These are phyloP conservation scores for Podaxis sp. DNA, from an alignment of 768 basidiomycete species.

Conservation along the genomic window DNA sequence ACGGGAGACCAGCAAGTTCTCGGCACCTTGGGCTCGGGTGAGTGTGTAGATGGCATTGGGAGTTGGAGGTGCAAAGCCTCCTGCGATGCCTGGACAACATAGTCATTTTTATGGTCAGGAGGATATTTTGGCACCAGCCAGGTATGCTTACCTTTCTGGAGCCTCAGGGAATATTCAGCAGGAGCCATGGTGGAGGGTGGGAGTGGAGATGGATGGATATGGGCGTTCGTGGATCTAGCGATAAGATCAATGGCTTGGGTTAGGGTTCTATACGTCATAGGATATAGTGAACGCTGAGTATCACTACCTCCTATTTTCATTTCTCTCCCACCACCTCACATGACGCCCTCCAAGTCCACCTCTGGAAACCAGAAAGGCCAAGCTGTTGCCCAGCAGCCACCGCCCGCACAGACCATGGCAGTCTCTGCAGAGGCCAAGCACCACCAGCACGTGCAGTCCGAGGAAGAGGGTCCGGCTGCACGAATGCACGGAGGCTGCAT, in stretches of 20 bases:
- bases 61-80: slow-evolving; percentile 73
- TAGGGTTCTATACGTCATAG: slow-evolving; percentile 13
- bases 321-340: background rate
- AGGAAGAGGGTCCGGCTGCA: slow-evolving; percentile 17
- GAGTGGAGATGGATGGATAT: slow-evolving; percentile 14
- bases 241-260: slow-evolving; percentile 18
- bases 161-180: slow-evolving; percentile 52
- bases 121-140: no score
- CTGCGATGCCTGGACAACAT: slow-evolving; percentile 57
- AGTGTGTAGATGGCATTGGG: slow-evolving; percentile 56
- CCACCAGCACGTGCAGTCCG: slow-evolving; percentile 12
- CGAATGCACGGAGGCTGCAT: slow-evolving; percentile 29
- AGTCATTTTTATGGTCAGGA: background rate
- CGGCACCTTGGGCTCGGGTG: slow-evolving; percentile 35
- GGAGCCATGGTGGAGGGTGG: slow-evolving; percentile 36
- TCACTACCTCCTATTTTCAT: background rate
- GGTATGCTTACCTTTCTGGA: slow-evolving; percentile 48
- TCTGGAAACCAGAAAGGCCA: background rate
- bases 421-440: slow-evolving; percentile 10
- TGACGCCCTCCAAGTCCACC: background rate
- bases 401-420: slow-evolving; percentile 17
- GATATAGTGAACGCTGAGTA: background rate
- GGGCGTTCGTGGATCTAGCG: background rate
- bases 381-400: slow-evolving; percentile 19
- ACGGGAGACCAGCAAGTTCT: slow-evolving; percentile 43